These are phyloP conservation scores for Diaporthe ilicicola DNA, from an alignment of 2,329 filamentous ascomycete species.

Conservation along the genomic window DNA sequence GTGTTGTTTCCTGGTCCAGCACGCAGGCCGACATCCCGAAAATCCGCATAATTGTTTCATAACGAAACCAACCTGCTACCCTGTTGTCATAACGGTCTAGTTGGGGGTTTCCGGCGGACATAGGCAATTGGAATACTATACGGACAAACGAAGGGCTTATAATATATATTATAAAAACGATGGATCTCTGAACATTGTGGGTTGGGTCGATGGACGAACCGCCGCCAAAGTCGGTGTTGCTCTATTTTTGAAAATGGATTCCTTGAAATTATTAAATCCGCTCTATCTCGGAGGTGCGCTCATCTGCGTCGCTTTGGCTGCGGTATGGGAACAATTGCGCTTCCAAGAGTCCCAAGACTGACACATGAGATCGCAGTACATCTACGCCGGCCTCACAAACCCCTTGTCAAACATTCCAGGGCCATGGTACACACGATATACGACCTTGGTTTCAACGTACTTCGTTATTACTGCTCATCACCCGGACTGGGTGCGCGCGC, in stretches of 20 bases:
- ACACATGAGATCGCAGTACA: conserved; percentile 15
- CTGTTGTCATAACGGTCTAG: conserved; percentile 12
- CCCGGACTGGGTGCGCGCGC: conserved; percentile 37
- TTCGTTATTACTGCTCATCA: conserved; percentile 30
- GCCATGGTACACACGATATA: conserved; percentile 40
- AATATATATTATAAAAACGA: not conserved
- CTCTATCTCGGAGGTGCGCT: conserved; percentile 1
- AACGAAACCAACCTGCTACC: conserved; percentile 14
- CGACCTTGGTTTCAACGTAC: conserved; percentile 32
- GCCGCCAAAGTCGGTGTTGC: not conserved
- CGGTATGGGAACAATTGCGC: not conserved
- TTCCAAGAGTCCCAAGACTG: not conserved
- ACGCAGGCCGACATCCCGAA: not conserved
- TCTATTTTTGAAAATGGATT: conserved; percentile 4
- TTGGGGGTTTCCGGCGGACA: conserved; percentile 17
- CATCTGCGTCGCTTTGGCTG: not conserved
- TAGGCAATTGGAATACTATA: not conserved
- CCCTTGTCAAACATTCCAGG: conserved; percentile 37
- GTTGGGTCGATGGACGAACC: not conserved
- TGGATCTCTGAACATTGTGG: not conserved
- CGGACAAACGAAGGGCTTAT: not conserved
- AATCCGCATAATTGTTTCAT: conserved; percentile 11
- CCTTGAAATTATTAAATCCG: not conserved
- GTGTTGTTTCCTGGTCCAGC: not conserved
- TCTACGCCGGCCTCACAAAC: conserved; percentile 31